phyloP scores from a whole-genome alignment of 176 grass and related monocot species.

The Avena eriantha region DNA sequence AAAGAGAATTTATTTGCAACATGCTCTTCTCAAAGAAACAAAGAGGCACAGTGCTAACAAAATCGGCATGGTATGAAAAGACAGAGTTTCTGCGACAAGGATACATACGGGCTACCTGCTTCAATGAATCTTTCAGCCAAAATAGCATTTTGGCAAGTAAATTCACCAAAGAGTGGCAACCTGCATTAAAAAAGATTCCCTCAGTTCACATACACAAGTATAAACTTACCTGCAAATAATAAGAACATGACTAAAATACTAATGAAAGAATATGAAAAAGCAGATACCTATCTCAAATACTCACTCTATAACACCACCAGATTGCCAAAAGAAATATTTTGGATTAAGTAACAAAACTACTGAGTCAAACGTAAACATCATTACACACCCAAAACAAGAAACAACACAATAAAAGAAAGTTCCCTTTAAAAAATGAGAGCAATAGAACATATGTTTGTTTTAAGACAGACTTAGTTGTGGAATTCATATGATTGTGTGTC shows the following conservation, averaged over 20 bases:
- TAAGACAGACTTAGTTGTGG: conserved; percentile 8
- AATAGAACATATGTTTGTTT: conserved; percentile 2
- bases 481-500: background rate
- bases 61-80: conserved; percentile 27
- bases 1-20: conserved; percentile 19
- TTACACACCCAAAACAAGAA: conserved; percentile 13
- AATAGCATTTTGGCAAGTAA: conserved; percentile 98
- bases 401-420: background rate
- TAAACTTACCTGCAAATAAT: background rate
- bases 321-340: background rate
- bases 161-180: conserved; percentile 85
- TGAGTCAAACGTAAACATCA: conserved; percentile 1
- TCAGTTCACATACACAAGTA: conserved; percentile 12
- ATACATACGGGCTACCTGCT: conserved; percentile 99
- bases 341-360: background rate
- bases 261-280: background rate
- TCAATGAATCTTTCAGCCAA: conserved; percentile 95
- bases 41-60: conserved; percentile 28
- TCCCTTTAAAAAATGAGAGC: background rate
- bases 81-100: conserved; percentile 45
- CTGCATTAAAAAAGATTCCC: conserved; percentile 47
- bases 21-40: conserved; percentile 15
- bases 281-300: conserved; percentile 2
- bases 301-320: background rate
- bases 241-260: conserved; percentile 26